Conservation (phyloP, 805 yeast species). For the Cyberlindnera galapagoensis region DNA sequence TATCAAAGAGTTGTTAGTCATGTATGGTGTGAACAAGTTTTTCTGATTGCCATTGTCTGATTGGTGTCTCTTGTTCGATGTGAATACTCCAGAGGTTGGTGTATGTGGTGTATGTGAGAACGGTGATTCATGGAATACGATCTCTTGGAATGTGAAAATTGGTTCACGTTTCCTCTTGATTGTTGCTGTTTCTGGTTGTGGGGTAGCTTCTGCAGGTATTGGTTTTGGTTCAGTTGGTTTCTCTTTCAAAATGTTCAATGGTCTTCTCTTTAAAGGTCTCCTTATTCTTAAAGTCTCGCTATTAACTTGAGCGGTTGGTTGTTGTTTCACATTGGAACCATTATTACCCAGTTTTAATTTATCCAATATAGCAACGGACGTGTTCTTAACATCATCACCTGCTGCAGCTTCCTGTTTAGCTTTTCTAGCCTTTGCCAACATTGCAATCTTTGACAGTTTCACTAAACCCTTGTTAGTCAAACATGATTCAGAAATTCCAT, state of each 20-base stretch:
- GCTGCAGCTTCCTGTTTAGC: not conserved
- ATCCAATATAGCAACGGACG: constrained; percentile 20
- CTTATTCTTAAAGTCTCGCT: too few species aligned
- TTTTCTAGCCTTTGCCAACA: constrained; percentile 19
- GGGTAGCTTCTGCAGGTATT: constrained; percentile 1
- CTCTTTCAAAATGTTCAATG: not conserved
- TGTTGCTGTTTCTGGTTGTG: constrained; percentile 1
- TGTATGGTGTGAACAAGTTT: constrained; percentile 25
- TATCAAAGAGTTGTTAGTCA: constrained; percentile 33
- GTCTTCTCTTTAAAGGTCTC: not conserved
- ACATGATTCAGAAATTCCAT: too few species aligned
- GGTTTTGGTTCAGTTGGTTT: constrained; percentile 1
- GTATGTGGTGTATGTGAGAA: constrained; percentile 1
- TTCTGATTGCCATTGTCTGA: constrained; percentile 20
- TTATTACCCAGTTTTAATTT: constrained; percentile 14
- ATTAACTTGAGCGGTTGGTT: too few species aligned
- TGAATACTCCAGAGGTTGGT: constrained; percentile 5
- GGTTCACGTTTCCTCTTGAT: constrained; percentile 3
- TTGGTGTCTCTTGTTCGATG: constrained; percentile 20
- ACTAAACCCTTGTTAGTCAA: too few species aligned
- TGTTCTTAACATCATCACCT: not conserved
- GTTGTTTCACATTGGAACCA: too few species aligned
- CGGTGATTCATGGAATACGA: constrained; percentile 2
- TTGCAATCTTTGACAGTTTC: constrained; percentile 21
- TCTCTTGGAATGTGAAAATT: constrained; percentile 2